phyloP scores from a whole-genome alignment of 2,329 filamentous ascomycete species.

The Sporothrix curviconia region DNA sequence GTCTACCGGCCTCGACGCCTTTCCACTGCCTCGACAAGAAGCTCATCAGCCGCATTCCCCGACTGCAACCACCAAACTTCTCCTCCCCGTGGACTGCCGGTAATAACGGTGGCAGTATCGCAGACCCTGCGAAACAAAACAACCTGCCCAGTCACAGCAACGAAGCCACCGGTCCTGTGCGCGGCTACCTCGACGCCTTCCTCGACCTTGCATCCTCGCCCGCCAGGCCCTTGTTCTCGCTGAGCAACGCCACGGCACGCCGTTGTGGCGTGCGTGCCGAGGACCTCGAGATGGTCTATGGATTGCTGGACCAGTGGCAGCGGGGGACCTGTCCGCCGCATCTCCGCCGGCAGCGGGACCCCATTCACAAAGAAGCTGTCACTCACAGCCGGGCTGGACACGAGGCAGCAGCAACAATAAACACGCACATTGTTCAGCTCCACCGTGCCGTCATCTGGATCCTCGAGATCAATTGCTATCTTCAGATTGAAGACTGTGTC shows the following conservation, averaged over 20 bases:
- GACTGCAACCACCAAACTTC: conserved; percentile 8
- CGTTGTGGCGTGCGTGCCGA: conserved; percentile 12
- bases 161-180: too few relatives aligned
- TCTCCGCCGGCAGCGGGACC: conserved; percentile 5
- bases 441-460: conserved; percentile 19
- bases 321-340: conserved; percentile 7
- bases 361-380: not conserved
- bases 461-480: conserved; percentile 20
- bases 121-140: not conserved
- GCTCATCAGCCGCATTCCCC: conserved; percentile 17
- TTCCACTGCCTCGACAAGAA: conserved; percentile 21
- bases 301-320: conserved; percentile 13
- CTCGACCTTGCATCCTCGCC: conserved; percentile 20
- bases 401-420: not conserved
- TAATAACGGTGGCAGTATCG: too few relatives aligned
- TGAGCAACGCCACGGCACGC: conserved; percentile 13
- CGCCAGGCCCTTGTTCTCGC: conserved; percentile 13
- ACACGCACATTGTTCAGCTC: conserved; percentile 9
- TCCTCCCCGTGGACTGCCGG: conserved; percentile 3
- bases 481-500: conserved; percentile 19
- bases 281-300: conserved; percentile 10
- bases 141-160: not conserved
- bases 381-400: not conserved
- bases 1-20: conserved; percentile 21
- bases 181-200: conserved; percentile 21